phyloP scores from a whole-genome alignment of 2,329 filamentous ascomycete species.

The Orbilia blumenaviensis region DNA sequence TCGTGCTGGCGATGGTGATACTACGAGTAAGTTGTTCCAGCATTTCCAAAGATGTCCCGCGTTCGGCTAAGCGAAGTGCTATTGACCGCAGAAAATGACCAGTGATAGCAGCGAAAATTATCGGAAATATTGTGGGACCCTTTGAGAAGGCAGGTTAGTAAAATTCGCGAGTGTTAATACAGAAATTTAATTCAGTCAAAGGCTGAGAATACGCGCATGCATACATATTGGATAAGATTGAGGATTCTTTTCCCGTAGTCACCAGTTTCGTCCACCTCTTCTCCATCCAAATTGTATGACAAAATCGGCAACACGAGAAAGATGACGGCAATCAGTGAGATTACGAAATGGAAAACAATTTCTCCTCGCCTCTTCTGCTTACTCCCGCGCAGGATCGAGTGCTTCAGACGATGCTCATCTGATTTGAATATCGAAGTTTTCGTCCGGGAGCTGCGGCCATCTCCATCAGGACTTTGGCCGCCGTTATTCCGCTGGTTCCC shows the following conservation, averaged over 20 bases:
- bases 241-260: slow-evolving; percentile 35
- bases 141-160: background rate
- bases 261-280: slow-evolving; percentile 25
- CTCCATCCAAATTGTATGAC: slow-evolving; percentile 28
- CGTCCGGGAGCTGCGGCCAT: slow-evolving; percentile 28
- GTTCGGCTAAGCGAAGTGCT: slow-evolving; percentile 36
- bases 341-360: slow-evolving; percentile 38
- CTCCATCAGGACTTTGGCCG: slow-evolving; percentile 20
- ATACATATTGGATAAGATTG: slow-evolving; percentile 46
- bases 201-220: too few species aligned
- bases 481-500: slow-evolving; percentile 5
- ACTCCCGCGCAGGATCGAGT: slow-evolving; percentile 38
- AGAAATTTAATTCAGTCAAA: too few species aligned
- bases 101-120: slow-evolving; percentile 44
- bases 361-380: slow-evolving; percentile 33
- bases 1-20: slow-evolving; percentile 29
- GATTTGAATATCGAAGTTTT: slow-evolving; percentile 45
- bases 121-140: slow-evolving; percentile 48
- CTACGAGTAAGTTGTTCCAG: slow-evolving; percentile 44
- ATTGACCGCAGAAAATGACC: slow-evolving; percentile 39
- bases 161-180: too few species aligned
- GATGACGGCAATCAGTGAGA: slow-evolving; percentile 36
- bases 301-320: slow-evolving; percentile 43
- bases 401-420: slow-evolving; percentile 36
- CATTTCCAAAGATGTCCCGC: slow-evolving; percentile 36